Conservation (phyloP, 2,329 filamentous ascomycete genomes). For the Trichoderma sp. region DNA sequence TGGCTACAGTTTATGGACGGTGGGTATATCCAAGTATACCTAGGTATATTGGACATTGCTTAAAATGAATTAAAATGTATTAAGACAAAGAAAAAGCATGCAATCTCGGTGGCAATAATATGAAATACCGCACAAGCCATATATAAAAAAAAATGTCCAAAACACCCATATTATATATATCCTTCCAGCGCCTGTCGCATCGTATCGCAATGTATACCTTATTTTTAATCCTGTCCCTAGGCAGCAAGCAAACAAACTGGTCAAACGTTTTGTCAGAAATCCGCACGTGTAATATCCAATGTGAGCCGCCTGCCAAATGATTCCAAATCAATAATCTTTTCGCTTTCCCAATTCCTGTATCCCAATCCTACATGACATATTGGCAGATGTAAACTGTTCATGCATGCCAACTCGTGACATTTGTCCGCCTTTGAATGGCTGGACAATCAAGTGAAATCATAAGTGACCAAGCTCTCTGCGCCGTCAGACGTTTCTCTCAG, state of each 20-base stretch:
- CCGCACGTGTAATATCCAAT: not conserved
- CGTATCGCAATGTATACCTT: not conserved
- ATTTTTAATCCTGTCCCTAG: not conserved
- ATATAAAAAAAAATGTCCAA: not conserved
- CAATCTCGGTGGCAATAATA: not conserved
- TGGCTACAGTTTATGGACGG: not conserved
- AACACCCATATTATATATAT: not conserved
- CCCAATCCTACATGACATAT: not conserved
- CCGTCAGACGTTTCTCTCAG: constrained; percentile 68
- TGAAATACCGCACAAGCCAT: not conserved
- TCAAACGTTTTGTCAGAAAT: not conserved
- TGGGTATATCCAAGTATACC: not conserved
- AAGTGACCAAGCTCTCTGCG: constrained; percentile 73
- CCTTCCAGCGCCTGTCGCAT: not conserved
- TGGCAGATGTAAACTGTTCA: not conserved
- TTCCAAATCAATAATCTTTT: not conserved
- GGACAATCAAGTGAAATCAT: constrained; percentile 69
- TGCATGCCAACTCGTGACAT: not conserved
- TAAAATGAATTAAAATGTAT: not conserved
- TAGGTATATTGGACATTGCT: not conserved
- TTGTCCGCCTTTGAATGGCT: not conserved
- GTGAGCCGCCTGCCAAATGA: not conserved
- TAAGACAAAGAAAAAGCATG: not conserved
- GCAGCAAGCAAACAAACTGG: not conserved
- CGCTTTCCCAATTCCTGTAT: not conserved